These are phyloP conservation scores for Hypoxylon fuscum DNA, from an alignment of 495 filamentous ascomycete species.

Conservation along the genomic window DNA sequence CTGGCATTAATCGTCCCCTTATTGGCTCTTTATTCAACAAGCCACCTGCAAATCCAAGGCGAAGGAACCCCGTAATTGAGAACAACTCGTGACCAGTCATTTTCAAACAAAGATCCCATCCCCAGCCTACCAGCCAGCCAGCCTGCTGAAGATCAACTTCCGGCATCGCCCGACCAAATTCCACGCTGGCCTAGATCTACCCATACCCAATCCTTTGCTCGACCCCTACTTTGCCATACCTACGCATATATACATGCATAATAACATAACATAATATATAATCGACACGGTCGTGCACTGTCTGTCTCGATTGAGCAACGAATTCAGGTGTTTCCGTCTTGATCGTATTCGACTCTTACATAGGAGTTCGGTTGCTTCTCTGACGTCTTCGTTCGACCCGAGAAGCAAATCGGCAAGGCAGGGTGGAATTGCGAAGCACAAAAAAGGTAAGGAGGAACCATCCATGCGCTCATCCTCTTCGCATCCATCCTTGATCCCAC, in stretches of 20 bases:
- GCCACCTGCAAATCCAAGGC: slow-evolving; percentile 29
- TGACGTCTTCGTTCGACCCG: too few species aligned
- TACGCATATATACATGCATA: too few species aligned
- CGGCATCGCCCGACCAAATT: slow-evolving; percentile 37
- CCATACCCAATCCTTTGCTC: too few species aligned
- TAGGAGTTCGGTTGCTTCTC: background rate
- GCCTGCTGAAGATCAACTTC: slow-evolving; percentile 37
- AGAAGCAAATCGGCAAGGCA: too few species aligned
- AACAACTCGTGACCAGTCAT: slow-evolving; percentile 20
- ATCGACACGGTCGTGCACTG: too few species aligned
- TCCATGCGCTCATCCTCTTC: background rate
- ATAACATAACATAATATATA: too few species aligned
- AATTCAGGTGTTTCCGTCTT: too few species aligned
- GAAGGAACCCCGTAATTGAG: slow-evolving; percentile 20
- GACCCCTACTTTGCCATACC: too few species aligned
- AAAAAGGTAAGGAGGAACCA: slow-evolving; percentile 9
- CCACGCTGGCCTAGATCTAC: slow-evolving; percentile 29
- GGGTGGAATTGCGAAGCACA: background rate
- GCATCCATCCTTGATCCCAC: too few species aligned
- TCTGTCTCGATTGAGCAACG: too few species aligned
- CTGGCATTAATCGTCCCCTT: slow-evolving; percentile 1
- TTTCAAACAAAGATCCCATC: background rate
- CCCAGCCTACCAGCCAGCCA: slow-evolving; percentile 35
- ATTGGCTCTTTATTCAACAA: slow-evolving; percentile 29
- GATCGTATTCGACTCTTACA: background rate